Evolutionary conservation across 495 filamentous ascomycete species (phyloP).

Genomic region (Patellaria atrata): DNA sequence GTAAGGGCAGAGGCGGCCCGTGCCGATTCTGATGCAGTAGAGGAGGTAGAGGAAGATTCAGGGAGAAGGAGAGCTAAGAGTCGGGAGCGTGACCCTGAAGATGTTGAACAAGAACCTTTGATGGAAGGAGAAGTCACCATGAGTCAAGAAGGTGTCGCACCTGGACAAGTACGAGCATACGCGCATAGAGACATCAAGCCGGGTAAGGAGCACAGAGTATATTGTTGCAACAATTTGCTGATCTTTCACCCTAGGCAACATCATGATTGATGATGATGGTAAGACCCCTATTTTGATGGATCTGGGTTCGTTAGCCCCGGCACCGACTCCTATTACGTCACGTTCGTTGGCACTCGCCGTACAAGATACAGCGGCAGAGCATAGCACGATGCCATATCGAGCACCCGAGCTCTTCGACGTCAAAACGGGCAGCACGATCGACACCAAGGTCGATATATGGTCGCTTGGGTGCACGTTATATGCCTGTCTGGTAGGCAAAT

Average conservation of each 20-base stretch:
- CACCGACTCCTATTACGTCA: conserved; percentile 84
- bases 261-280: conserved; percentile 88
- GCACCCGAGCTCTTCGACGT: conserved; percentile 97
- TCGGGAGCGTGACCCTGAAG: conserved; percentile 46
- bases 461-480: conserved; percentile 91
- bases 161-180: conserved; percentile 65
- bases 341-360: conserved; percentile 80
- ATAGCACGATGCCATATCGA: conserved; percentile 96
- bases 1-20: conserved; percentile 43
- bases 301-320: conserved; percentile 77
- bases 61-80: conserved; percentile 24
- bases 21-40: conserved; percentile 44
- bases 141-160: conserved; percentile 54
- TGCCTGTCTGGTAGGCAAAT: conserved; percentile 89
- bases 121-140: conserved; percentile 70
- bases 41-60: conserved; percentile 36
- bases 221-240: neutral
- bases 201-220: conserved; percentile 34
- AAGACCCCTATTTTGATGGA: conserved; percentile 94
- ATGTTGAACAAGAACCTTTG: conserved; percentile 59
- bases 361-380: conserved; percentile 88
- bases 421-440: conserved; percentile 80
- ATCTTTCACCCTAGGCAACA: conserved; percentile 48
- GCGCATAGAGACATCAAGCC: conserved; percentile 97
- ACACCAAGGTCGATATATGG: conserved; percentile 98